Evolutionary conservation across 2,329 filamentous ascomycete species (phyloP).

Genomic region (Arthrobotrys megalospora): DNA sequence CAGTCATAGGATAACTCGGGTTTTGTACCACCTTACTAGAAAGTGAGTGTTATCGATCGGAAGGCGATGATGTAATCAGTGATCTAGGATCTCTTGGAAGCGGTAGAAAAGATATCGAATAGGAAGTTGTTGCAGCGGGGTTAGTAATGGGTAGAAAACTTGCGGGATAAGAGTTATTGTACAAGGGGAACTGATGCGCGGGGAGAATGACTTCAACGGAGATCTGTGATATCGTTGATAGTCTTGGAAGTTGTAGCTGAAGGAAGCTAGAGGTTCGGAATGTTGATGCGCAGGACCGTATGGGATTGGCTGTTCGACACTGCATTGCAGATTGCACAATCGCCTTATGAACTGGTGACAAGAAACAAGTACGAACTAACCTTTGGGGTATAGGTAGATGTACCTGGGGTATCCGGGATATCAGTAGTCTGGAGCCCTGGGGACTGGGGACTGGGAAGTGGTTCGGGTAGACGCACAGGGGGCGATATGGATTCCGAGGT

Average conservation of each 20-base stretch:
- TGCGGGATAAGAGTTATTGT: background rate
- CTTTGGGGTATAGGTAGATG: background rate
- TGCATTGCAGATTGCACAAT: conserved; percentile 31
- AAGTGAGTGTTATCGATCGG: conserved; percentile 27
- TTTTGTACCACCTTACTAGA: conserved; percentile 7
- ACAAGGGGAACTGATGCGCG: conserved; percentile 20
- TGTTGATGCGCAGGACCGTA: conserved; percentile 19
- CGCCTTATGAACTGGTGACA: background rate
- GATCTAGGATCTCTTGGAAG: conserved; percentile 10
- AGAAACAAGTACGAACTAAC: background rate
- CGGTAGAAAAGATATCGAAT: conserved; percentile 1
- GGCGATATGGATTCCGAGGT: conserved; percentile 28
- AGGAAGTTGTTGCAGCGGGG: conserved; percentile 14
- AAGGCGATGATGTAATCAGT: conserved; percentile 6
- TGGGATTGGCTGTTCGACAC: conserved; percentile 4
- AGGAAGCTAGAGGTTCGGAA: conserved; percentile 18
- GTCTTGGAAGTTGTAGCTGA: conserved; percentile 1
- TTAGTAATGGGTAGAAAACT: conserved; percentile 1
- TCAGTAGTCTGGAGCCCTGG: background rate
- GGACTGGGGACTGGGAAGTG: background rate
- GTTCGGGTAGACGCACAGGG: conserved; percentile 30
- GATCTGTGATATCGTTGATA: conserved; percentile 13
- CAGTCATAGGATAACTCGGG: background rate
- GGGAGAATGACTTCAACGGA: conserved; percentile 17
- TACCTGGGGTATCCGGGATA: background rate